phyloP scores from a whole-genome alignment of 2,329 filamentous ascomycete species.

The Pezicula rhizophila region DNA sequence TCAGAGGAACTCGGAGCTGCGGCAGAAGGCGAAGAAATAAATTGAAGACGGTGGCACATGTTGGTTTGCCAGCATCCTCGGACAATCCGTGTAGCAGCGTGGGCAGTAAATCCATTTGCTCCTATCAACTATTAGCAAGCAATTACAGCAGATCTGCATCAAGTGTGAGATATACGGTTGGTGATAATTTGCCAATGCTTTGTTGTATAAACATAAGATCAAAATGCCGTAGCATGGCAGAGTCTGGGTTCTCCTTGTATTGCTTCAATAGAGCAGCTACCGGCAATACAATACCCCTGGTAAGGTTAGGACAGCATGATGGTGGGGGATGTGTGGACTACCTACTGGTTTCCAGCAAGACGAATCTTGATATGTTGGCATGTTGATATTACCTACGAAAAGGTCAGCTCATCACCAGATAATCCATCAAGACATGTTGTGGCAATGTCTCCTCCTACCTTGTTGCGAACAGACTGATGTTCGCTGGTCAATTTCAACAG shows the following conservation, averaged over 20 bases:
- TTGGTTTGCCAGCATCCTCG: constrained; percentile 47
- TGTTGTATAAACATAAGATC: constrained; percentile 87
- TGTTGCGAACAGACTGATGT: constrained; percentile 71
- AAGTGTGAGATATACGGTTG: constrained; percentile 33
- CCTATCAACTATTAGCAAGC: constrained; percentile 33
- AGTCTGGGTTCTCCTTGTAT: constrained; percentile 69
- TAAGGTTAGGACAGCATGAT: constrained; percentile 5
- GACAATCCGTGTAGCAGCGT: constrained; percentile 62
- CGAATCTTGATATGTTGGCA: constrained; percentile 66
- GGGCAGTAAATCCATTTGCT: constrained; percentile 69
- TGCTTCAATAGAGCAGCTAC: constrained; percentile 81
- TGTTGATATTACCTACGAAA: constrained; percentile 52
- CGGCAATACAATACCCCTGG: constrained; percentile 62
- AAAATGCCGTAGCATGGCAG: constrained; percentile 75
- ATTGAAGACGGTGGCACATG: constrained; percentile 67
- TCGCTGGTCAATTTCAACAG: constrained; percentile 83
- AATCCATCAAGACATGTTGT: constrained; percentile 19
- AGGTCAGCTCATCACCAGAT: constrained; percentile 11
- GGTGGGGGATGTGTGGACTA: constrained; percentile 9
- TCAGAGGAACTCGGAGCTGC: constrained; percentile 63
- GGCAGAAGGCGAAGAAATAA: constrained; percentile 72
- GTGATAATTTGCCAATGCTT: constrained; percentile 58
- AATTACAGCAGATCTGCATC: not conserved
- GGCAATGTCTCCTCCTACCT: constrained; percentile 38
- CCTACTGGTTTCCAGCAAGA: constrained; percentile 29